phyloP scores from a whole-genome alignment of 2,329 filamentous ascomycete species.

The Epichloe gansuensis region DNA sequence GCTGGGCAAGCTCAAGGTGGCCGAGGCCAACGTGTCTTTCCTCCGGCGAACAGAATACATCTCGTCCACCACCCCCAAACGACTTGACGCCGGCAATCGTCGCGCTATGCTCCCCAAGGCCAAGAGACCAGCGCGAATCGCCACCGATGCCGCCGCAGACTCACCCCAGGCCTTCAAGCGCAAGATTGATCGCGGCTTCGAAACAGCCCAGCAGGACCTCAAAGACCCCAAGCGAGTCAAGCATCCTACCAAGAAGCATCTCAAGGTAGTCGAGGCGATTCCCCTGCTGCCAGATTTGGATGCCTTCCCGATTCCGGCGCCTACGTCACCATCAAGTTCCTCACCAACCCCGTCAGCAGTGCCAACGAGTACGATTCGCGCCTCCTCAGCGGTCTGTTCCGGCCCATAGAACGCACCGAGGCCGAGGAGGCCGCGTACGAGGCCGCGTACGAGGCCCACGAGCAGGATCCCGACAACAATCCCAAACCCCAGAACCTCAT shows the following conservation, averaged over 20 bases:
- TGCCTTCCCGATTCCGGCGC: conserved; percentile 58
- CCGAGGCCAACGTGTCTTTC: conserved; percentile 76
- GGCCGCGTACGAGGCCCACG: conserved; percentile 38
- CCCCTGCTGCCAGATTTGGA: conserved; percentile 54
- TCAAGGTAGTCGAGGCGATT: conserved; percentile 47
- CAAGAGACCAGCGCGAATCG: conserved; percentile 27
- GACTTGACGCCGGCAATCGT: conserved; percentile 33
- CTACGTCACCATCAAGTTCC: conserved; percentile 59
- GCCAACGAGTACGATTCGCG: conserved; percentile 44
- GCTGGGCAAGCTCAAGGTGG: conserved; percentile 70
- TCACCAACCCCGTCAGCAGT: conserved; percentile 48
- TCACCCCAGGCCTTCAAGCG: conserved; percentile 54
- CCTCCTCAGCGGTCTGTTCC: conserved; percentile 48
- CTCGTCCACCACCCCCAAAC: conserved; percentile 46
- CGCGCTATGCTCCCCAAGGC: conserved; percentile 22
- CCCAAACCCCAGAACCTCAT: conserved; percentile 45
- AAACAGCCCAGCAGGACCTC: conserved; percentile 39
- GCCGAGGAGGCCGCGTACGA: conserved; percentile 42
- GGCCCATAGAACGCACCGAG: conserved; percentile 43
- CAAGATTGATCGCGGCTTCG: conserved; percentile 54
- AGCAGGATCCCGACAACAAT: conserved; percentile 42
- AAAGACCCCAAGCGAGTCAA: conserved; percentile 41
- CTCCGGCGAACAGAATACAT: conserved; percentile 95
- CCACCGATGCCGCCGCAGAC: conserved; percentile 47
- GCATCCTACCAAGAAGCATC: conserved; percentile 45